Percentiles rank a stretch among this genome's conserved stretches.
Evolutionary conservation across 768 basidiomycete genomes (phyloP).

Genomic region (Lactarius trivialis): DNA sequence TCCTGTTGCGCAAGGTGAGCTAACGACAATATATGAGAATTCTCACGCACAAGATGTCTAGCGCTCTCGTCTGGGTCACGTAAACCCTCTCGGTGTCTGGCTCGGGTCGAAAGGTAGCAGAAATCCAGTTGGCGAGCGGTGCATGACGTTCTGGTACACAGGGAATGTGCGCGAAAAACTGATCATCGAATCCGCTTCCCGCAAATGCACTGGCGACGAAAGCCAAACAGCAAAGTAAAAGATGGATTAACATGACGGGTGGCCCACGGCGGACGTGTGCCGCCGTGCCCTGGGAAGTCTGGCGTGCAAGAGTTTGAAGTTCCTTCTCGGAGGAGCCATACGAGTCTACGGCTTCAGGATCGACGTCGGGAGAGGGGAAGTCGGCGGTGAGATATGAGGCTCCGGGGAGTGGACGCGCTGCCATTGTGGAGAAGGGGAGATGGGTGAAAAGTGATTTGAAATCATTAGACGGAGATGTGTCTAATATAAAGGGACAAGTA

Average conservation of each 20-base stretch:
- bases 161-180: too few species aligned
- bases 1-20: background rate
- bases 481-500: background rate
- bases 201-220: conserved; percentile 9
- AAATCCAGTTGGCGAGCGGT: background rate
- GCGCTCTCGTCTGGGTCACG: background rate
- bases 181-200: background rate
- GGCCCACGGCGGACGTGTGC: background rate
- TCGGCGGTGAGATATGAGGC: conserved; percentile 9
- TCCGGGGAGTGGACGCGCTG: conserved; percentile 7
- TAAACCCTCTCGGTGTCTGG: background rate
- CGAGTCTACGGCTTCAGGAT: conserved; percentile 2
- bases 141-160: background rate
- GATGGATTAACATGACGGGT: background rate
- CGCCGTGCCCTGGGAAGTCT: background rate
- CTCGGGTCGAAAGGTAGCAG: background rate
- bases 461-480: background rate
- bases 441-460: background rate
- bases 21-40: background rate
- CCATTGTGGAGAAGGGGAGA: background rate
- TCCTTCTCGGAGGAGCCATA: background rate
- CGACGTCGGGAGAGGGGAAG: background rate
- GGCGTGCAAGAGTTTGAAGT: background rate
- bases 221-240: conserved; percentile 2
- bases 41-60: background rate